Evolutionary conservation across 495 filamentous ascomycete species (phyloP), one percentile per base, ranked within the genome.

Genomic region (Haplographium delicatum): DNA sequence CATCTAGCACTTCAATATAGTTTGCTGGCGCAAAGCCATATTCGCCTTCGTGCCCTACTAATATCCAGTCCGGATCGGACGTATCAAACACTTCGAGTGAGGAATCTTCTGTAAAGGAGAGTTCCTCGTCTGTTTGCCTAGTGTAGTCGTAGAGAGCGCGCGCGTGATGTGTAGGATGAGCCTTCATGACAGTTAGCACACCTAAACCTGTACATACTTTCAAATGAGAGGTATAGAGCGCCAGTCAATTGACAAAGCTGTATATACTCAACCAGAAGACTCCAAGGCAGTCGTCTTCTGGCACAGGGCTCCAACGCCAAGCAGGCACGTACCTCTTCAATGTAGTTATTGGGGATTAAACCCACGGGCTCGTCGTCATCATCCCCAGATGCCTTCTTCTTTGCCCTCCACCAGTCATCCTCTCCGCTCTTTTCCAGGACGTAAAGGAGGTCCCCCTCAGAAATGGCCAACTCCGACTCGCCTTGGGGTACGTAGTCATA

Each of bases 381-480:
- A 19, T 94, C 89, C 34, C 68, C 78, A n/a, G 79, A 78, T 25
- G 87, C 88, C 78, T 91, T 96, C 79, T 96, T 96, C 76, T 96
- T 96, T 16, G 87, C 91, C 65, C 86, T 96, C 91, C 91, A 97
- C 91, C 91, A 96, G 62, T 88, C 88, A 72, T 96, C 91, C 5
- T 95, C 90, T 23, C 69, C 65, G 63, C 81, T 89, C 73, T 95
- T 95, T 58, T 97, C 89, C 41, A 97, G 73, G 26, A 99, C 75
- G 65, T 91, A 97, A 33, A 99, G 79, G 40, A 96, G 58, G 65
- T 99, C 94, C 49, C 91, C 93, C 62, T 96, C 91, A 48, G 73
- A 70, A 53, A 99, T 85, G 55, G 83, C 74, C 50, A 99, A 75
- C 79, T 99, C 94, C 43, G 86, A 83, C 53, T 89, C 86, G 56